Evolutionary conservation across 179 eudicot species (phyloP).

Genomic region (Gypsophila paniculata): DNA sequence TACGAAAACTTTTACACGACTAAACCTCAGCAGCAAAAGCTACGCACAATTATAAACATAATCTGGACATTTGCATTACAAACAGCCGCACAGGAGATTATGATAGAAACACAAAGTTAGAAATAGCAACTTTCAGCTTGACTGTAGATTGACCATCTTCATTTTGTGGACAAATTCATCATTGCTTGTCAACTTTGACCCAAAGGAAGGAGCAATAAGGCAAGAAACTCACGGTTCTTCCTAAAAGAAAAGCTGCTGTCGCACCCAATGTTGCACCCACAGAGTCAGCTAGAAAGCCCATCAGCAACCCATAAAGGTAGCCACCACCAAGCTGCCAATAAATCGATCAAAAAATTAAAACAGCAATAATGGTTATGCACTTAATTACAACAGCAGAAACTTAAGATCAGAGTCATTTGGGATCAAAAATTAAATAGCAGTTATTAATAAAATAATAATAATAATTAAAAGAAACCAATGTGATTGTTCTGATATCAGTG

Average conservation of each 20-base stretch:
- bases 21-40: neutral
- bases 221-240: conserved; percentile 68
- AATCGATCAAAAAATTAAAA: neutral
- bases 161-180: neutral
- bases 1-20: neutral
- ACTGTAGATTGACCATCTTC: neutral
- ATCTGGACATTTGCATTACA: too few species aligned
- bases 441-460: neutral
- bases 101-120: neutral
- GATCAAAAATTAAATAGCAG: neutral
- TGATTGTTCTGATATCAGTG: neutral
- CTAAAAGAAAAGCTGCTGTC: conserved; percentile 79
- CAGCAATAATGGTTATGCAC: neutral
- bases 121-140: neutral
- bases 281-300: conserved; percentile 90
- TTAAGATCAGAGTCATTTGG: neutral
- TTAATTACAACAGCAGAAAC: neutral
- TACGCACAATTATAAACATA: neutral
- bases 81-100: neutral
- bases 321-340: conserved; percentile 87
- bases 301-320: conserved; percentile 84
- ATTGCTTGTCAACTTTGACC: neutral
- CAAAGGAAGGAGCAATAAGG: conserved; percentile 4
- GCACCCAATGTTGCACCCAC: conserved; percentile 89
- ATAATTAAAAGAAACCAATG: neutral